phyloP scores from a whole-genome alignment of 2,329 filamentous ascomycete genomes.

The Diaporthe sp. region DNA sequence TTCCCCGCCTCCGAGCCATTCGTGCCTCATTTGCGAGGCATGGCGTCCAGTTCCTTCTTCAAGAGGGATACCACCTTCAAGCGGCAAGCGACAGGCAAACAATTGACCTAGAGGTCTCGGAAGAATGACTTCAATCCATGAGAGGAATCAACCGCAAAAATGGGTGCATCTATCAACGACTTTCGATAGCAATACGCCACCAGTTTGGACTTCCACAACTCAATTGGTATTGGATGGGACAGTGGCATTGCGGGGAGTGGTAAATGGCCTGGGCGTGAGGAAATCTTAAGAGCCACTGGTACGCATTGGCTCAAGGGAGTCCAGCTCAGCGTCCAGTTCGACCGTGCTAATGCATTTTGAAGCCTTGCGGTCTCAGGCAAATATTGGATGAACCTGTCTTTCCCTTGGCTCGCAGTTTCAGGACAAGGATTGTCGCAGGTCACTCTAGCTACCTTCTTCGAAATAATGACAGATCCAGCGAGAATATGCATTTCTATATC shows the following conservation, averaged over 20 bases:
- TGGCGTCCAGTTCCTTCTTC: not conserved
- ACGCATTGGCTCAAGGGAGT: not conserved
- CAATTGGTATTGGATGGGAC: no score
- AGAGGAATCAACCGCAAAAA: no score
- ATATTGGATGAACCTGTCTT: not conserved
- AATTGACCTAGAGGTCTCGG: not conserved
- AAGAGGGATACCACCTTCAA: not conserved
- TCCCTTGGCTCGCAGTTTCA: not conserved
- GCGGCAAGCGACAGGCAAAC: no score
- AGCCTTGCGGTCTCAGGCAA: not conserved
- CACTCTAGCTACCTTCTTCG: not conserved
- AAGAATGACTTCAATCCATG: no score
- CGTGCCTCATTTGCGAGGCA: not conserved
- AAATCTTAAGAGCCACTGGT: not conserved
- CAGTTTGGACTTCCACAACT: no score
- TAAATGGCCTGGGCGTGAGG: not conserved
- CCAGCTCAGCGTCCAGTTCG: not conserved
- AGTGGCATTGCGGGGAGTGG: not conserved
- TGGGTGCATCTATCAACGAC: no score
- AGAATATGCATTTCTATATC: not conserved
- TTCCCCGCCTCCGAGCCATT: not conserved
- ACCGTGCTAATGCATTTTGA: not conserved
- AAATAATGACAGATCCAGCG: not conserved
- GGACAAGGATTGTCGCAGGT: not conserved
- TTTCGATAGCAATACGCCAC: no score